These are phyloP conservation scores for Yamadazyma diddensiae DNA, from an alignment of 1,139 yeast genomes.

Conservation along the genomic window DNA sequence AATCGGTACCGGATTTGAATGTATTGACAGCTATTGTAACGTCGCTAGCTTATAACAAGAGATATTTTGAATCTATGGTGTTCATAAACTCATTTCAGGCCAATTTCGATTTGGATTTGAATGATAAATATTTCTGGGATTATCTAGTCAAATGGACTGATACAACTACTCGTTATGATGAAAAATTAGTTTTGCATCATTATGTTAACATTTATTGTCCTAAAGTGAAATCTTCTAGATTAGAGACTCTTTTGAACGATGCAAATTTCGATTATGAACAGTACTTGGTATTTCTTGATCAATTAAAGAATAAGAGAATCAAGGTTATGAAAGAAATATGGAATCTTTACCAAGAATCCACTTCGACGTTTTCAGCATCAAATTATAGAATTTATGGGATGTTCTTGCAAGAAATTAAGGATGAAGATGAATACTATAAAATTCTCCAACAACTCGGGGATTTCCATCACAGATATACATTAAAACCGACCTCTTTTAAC, in stretches of 20 bases:
- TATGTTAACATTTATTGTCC: slow-evolving; percentile 19
- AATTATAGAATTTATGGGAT: slow-evolving; percentile 25
- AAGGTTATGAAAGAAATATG: slow-evolving; percentile 32
- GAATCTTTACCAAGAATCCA: slow-evolving; percentile 26
- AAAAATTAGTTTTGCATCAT: slow-evolving; percentile 24
- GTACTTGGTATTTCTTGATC: slow-evolving; percentile 27
- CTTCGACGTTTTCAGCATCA: slow-evolving; percentile 23
- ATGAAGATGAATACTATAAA: slow-evolving; percentile 22
- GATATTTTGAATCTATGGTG: slow-evolving; percentile 31
- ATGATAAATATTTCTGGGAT: slow-evolving; percentile 33
- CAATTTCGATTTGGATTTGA: slow-evolving; percentile 24
- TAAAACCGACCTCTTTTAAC: slow-evolving; percentile 28
- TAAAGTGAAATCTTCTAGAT: slow-evolving; percentile 8
- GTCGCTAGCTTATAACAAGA: slow-evolving; percentile 29
- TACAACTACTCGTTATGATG: slow-evolving; percentile 25
- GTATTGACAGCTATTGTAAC: slow-evolving; percentile 29
- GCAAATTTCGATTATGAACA: slow-evolving; percentile 42
- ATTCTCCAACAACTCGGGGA: slow-evolving; percentile 21
- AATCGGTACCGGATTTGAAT: slow-evolving; percentile 21
- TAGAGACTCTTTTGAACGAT: slow-evolving; percentile 30
- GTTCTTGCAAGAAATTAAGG: slow-evolving; percentile 18
- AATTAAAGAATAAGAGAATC: slow-evolving; percentile 25
- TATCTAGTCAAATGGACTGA: slow-evolving; percentile 38
- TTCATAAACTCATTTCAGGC: slow-evolving; percentile 37
- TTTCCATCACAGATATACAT: slow-evolving; percentile 20